phyloP scores from a whole-genome alignment of 2,329 filamentous ascomycete genomes.

The Exophiala oligosperma region DNA sequence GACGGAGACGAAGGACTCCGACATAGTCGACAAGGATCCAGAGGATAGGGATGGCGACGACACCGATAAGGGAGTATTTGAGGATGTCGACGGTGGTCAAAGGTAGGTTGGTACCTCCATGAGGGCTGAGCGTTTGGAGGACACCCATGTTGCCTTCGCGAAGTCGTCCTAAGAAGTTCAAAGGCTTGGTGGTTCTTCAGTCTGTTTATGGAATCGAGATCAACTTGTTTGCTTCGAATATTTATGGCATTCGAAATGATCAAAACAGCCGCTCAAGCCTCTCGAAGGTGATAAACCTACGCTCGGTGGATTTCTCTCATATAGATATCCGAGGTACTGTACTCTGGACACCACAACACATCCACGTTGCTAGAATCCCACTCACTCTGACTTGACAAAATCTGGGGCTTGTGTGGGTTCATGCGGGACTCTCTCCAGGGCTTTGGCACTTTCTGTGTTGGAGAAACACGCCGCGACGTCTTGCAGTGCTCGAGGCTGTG shows the following conservation, averaged over 20 bases:
- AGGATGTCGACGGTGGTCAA: conserved; percentile 2
- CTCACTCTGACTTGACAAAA: not conserved
- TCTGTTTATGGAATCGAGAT: no score
- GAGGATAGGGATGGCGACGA: conserved; percentile 10
- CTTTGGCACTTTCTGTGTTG: not conserved
- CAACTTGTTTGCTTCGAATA: no score
- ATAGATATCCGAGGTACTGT: no score
- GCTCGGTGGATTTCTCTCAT: no score
- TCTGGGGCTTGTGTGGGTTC: not conserved
- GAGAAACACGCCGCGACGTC: not conserved
- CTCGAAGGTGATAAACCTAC: no score
- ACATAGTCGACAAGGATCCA: conserved; percentile 29
- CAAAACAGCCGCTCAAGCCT: no score
- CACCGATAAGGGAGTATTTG: not conserved
- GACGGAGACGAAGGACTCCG: conserved; percentile 30
- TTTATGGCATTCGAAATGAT: no score
- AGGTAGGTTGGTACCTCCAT: not conserved
- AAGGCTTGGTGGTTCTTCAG: no score
- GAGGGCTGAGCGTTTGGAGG: conserved; percentile 7
- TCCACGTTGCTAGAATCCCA: not conserved
- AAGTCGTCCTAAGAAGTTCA: not conserved
- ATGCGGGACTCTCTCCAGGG: not conserved
- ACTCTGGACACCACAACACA: no score
- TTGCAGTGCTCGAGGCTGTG: no score
- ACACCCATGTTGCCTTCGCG: conserved; percentile 10